A percentile compares a stretch with the other conserved stretches of the same genome.
Evolutionary conservation across 768 basidiomycete genomes (phyloP).

Genomic region (Collybia sordida): DNA sequence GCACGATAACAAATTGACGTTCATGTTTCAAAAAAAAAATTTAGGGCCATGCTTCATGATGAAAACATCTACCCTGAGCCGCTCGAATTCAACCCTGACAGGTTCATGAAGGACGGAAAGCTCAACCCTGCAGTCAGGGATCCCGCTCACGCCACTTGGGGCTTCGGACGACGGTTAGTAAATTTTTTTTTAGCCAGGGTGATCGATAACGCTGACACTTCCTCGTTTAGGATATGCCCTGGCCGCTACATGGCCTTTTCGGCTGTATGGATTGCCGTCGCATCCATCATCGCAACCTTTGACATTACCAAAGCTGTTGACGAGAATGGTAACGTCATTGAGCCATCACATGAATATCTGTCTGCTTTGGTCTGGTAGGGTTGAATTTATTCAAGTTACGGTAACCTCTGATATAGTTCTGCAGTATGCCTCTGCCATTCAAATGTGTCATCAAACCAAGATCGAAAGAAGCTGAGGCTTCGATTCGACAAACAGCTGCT

Average conservation of each 20-base stretch:
- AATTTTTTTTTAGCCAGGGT: slow-evolving; percentile 8
- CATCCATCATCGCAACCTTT: slow-evolving; percentile 29
- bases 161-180: slow-evolving; percentile 24
- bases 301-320: slow-evolving; percentile 25
- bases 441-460: background rate
- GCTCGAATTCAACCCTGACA: slow-evolving; percentile 15
- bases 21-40: background rate
- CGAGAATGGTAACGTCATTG: slow-evolving; percentile 19
- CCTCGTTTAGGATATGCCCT: slow-evolving; percentile 23
- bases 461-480: background rate
- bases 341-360: slow-evolving; percentile 28
- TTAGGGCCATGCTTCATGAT: slow-evolving; percentile 15
- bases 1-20: too few species aligned
- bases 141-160: slow-evolving; percentile 13
- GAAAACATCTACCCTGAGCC: slow-evolving; percentile 14
- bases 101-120: slow-evolving; percentile 18
- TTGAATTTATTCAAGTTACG: background rate
- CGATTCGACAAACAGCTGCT: background rate
- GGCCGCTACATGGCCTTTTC: slow-evolving; percentile 27
- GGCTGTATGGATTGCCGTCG: slow-evolving; percentile 24
- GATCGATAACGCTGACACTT: background rate
- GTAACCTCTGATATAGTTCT: too few species aligned
- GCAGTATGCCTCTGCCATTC: background rate
- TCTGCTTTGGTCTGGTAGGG: slow-evolving; percentile 33
- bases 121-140: slow-evolving; percentile 5